Evolutionary conservation across 2,329 filamentous ascomycete species (phyloP), one percentile per base, ranked within the genome.

Genomic region (Pseudocercospora cruenta): DNA sequence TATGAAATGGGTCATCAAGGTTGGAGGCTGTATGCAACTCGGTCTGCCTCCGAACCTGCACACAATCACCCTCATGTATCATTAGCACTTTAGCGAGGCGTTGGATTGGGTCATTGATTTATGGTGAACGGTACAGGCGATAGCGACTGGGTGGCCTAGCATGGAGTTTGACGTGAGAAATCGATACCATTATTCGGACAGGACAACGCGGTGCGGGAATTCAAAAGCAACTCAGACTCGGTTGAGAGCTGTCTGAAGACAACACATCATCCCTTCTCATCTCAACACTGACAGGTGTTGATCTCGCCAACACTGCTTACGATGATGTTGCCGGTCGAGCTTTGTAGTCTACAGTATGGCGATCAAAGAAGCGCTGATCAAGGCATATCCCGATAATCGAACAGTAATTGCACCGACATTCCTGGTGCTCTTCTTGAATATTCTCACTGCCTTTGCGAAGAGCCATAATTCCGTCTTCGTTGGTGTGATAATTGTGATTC

Each of bases 31-130:
- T n/a, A 4, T 3, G 2, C 21, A 8, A 39, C 5, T 19, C 10
- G 8, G 9, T 12, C 21, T 12, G 47, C 47, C 22, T 53, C n/a
- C 9, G 47, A 22, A 53, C 21, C 47, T 24, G 21, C 47, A 5
- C 19, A 22, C 21, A 53, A 22, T 9, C 19, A 36, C 19, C n/a
- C 10, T 16, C 19, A 10, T 58, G 55, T 58, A 43, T 58, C 19
- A 58, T 14, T 58, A 58, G 55, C 16, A 58, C 33, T 58, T 58
- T 58, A 58, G 55, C 55, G 55, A 39, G 55, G 55, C 28, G 55
- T 43, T 58, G 53, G 53, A 12, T n/a, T 39, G 55, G 33, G 33
- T n/a, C 3, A 58, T 36, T n/a, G 55, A 36, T 36, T 10, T 39
- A 9, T 58, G 55, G 55, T 24, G 19, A 21, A 58, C 55, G 31